Evolutionary conservation across 495 filamentous ascomycete genomes (phyloP).

Genomic region (Astrothelium subdiscretum): DNA sequence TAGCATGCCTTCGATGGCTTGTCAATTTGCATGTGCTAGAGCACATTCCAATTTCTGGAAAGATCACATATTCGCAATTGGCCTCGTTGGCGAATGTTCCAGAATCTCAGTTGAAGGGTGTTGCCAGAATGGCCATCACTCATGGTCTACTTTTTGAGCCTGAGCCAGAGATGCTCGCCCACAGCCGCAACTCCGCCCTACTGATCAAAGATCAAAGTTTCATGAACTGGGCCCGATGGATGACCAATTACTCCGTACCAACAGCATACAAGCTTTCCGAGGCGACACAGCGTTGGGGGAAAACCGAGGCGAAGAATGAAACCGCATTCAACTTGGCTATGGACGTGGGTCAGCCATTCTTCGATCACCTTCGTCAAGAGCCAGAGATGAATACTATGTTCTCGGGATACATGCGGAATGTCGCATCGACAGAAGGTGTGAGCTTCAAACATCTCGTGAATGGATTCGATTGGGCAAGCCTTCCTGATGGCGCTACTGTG

Average conservation of each 20-base stretch:
- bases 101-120: constrained; percentile 1
- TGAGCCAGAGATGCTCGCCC: constrained; percentile 1
- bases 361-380: constrained; percentile 3
- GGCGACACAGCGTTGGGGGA: constrained; percentile 3
- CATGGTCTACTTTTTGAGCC: constrained; percentile 4
- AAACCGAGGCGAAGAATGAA: constrained; percentile 1
- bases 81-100: not conserved
- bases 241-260: not conserved
- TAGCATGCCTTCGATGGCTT: constrained; percentile 3
- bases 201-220: constrained; percentile 1
- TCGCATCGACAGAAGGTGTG: not conserved
- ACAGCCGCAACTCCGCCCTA: constrained; percentile 1
- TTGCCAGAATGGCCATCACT: constrained; percentile 5
- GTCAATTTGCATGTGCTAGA: not conserved
- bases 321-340: constrained; percentile 6
- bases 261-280: not conserved
- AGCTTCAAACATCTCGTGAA: constrained; percentile 4
- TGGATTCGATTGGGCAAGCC: constrained; percentile 4
- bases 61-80: not conserved
- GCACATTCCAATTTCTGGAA: not conserved
- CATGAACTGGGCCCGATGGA: constrained; percentile 3
- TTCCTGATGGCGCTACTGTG: constrained; percentile 1
- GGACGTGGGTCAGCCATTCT: not conserved
- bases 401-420: constrained; percentile 1
- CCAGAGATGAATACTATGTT: constrained; percentile 1